Conservation (phyloP, 345 rosid genomes). For the Pelargonium nanum region DNA sequence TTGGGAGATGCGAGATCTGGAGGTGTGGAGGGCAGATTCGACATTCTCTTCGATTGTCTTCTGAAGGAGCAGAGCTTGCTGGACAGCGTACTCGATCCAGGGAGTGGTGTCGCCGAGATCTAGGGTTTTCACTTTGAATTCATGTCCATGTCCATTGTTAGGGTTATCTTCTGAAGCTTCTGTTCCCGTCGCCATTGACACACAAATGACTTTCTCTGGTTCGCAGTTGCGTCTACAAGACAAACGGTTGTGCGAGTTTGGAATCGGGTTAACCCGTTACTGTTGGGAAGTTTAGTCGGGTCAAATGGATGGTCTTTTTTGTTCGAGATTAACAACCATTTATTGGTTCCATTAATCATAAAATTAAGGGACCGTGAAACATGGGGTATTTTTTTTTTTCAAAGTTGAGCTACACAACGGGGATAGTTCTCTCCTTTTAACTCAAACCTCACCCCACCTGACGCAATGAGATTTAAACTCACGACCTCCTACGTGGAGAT, state of each 20-base stretch:
- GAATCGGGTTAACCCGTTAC: too few relatives aligned
- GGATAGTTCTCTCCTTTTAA: too few relatives aligned
- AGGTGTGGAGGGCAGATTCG: constrained; percentile 35
- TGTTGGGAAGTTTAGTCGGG: too few relatives aligned
- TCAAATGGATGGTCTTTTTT: too few relatives aligned
- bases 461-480: too few relatives aligned
- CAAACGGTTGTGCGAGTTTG: not conserved
- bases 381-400: too few relatives aligned
- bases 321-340: too few relatives aligned
- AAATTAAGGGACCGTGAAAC: too few relatives aligned
- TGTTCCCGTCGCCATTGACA: not conserved
- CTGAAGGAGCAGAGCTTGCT: constrained; percentile 50
- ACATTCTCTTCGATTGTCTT: constrained; percentile 33
- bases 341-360: too few relatives aligned
- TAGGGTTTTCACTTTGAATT: not conserved
- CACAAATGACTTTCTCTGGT: not conserved
- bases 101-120: constrained; percentile 18
- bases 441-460: too few relatives aligned
- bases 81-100: constrained; percentile 65
- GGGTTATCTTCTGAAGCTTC: not conserved
- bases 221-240: not conserved
- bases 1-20: constrained; percentile 46
- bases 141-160: not conserved
- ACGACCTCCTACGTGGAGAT: too few relatives aligned
- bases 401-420: too few relatives aligned